Base-by-base conservation (phyloP, 139 green algal species). In the Chlamydomonas eustigma region DNA sequence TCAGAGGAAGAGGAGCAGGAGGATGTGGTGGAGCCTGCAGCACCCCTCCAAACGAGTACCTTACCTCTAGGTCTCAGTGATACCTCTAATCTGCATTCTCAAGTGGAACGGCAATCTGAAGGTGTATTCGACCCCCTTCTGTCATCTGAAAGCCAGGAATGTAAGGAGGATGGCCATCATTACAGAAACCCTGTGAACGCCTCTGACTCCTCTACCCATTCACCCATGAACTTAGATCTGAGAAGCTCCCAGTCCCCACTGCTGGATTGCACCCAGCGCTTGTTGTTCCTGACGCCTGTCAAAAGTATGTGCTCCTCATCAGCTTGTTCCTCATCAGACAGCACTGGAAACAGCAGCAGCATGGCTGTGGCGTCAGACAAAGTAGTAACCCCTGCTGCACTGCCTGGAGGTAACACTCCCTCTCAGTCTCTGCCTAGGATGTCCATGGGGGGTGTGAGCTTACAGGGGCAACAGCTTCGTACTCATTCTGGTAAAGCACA, bases 211-310 rank as follows among this genome's bases (percentile, higher is more conserved):
- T 28, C 44, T 18, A 12, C 44, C 18, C 18, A 28, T 18, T 58
- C 44, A 18, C 44, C 44, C 44, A 58, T 18, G 12, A 18, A 12
- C 44, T 18, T 18, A 12, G 44, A 58, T 58, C n/a, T n/a, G n/a
- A 18, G 44, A 58, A 18, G 44, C 44, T 18, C 18, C 44, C 12
- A 28, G 44, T 58, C 44, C 44, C 44, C 44, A 18, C 44, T 58
- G 44, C 44, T 18, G 18, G 44, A 58, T 58, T 58, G 44, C 44
- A 58, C 12, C 44, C 44, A 58, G 44, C 44, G 58, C 58, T 28
- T 70, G 8, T 35, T 70, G 58, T 70, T 70, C 58, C 58, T 70
- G 8, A 70, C 58, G 6, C 58, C 58, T 24, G 58, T 70, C 58
- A 70, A 70, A 28, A 30, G 22, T n/a, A n/a, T n/a, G n/a, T n/a